These are phyloP conservation scores for Aspergillus campestris DNA, from an alignment of 495 filamentous ascomycete species.

Conservation along the genomic window DNA sequence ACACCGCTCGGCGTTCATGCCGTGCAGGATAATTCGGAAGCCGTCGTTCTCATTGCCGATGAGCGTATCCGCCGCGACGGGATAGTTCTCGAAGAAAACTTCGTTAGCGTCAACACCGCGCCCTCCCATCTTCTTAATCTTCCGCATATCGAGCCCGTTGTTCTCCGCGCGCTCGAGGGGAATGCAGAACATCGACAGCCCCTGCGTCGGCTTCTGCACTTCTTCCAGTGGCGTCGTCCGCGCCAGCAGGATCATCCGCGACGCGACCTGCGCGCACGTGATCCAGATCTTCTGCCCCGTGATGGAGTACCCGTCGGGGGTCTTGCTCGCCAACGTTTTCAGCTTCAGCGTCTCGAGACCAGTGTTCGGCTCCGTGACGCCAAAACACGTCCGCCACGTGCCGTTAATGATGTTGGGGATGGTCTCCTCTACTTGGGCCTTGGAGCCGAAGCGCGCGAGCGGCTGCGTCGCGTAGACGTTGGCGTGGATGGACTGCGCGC, in stretches of 20 bases:
- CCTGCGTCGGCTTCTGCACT: slow-evolving; percentile 57
- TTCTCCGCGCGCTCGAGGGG: slow-evolving; percentile 49
- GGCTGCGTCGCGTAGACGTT: slow-evolving; percentile 75
- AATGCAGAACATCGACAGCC: slow-evolving; percentile 70
- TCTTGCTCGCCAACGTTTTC: slow-evolving; percentile 48
- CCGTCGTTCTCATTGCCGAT: slow-evolving; percentile 65
- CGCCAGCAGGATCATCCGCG: slow-evolving; percentile 70
- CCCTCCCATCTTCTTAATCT: slow-evolving; percentile 77
- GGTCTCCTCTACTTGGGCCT: slow-evolving; percentile 48
- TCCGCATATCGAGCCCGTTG: slow-evolving; percentile 50
- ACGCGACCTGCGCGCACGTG: slow-evolving; percentile 66
- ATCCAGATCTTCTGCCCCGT: slow-evolving; percentile 81
- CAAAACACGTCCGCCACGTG: slow-evolving; percentile 62
- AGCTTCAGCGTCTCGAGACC: slow-evolving; percentile 68
- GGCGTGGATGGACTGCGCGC: slow-evolving; percentile 68
- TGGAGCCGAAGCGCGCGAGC: slow-evolving; percentile 58
- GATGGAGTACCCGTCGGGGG: slow-evolving; percentile 45
- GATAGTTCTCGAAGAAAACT: slow-evolving; percentile 73
- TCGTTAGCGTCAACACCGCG: slow-evolving; percentile 75
- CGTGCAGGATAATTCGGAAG: slow-evolving; percentile 70
- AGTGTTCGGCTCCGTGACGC: slow-evolving; percentile 57
- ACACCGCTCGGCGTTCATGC: slow-evolving; percentile 78
- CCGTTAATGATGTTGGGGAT: slow-evolving; percentile 64
- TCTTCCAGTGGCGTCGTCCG: slow-evolving; percentile 61
- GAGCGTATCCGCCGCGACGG: slow-evolving; percentile 48